Evolutionary conservation across 1,139 yeast genomes (phyloP).

Genomic region (Diutina neorugosa): DNA sequence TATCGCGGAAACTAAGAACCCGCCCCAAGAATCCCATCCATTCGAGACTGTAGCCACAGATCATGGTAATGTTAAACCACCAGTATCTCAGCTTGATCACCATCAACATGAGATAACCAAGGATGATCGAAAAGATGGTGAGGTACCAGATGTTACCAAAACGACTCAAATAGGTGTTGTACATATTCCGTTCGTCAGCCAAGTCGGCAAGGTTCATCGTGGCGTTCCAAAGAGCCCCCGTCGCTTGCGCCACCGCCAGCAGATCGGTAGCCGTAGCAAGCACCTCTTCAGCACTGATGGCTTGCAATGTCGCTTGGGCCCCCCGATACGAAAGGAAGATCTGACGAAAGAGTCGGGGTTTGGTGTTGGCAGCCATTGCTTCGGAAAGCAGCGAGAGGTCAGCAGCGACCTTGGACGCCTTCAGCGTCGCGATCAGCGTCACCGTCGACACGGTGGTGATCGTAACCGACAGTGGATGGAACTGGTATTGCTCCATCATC

Average conservation of each 20-base stretch:
- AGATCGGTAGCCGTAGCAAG: constrained; percentile 28
- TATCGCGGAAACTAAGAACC: constrained; percentile 26
- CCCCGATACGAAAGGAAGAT: constrained; percentile 11
- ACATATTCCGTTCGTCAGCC: constrained; percentile 15
- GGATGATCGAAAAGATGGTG: constrained; percentile 15
- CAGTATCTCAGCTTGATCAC: constrained; percentile 39
- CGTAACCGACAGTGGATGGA: neutral
- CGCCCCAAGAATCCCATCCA: constrained; percentile 64
- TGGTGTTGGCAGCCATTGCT: neutral
- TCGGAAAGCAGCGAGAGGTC: neutral
- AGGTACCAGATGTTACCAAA: constrained; percentile 23
- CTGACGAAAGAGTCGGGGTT: neutral
- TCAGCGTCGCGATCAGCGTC: neutral
- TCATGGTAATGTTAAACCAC: constrained; percentile 62
- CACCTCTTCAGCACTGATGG: constrained; percentile 18
- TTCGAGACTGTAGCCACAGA: constrained; percentile 52
- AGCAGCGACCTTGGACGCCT: neutral
- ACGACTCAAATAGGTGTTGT: constrained; percentile 22
- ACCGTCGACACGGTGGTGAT: neutral
- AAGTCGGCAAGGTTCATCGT: constrained; percentile 18
- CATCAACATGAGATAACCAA: constrained; percentile 16
- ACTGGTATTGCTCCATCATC: neutral
- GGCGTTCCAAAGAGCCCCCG: constrained; percentile 21
- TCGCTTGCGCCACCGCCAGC: constrained; percentile 16
- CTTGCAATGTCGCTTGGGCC: constrained; percentile 25